A percentile compares a stretch with the other conserved stretches of the same genome.
phyloP scores from a whole-genome alignment of 345 rosid species.

The Gossypium bickii region DNA sequence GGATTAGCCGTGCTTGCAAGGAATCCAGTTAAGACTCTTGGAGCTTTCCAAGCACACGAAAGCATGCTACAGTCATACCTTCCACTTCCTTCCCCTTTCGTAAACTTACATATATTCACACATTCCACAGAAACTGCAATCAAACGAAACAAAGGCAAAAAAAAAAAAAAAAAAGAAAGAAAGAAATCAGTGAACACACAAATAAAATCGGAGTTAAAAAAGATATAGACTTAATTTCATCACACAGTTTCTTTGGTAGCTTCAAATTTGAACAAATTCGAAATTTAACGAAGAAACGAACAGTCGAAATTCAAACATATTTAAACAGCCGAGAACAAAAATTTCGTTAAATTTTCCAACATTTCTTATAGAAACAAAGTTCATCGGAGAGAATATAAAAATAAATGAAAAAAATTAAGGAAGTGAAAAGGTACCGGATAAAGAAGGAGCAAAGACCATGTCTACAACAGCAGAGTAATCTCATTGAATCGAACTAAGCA shows the following conservation, averaged over 20 bases:
- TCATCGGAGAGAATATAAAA: not conserved
- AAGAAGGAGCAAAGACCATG: slow-evolving; percentile 80
- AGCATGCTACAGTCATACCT: slow-evolving; percentile 71
- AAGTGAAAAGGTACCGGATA: slow-evolving; percentile 50
- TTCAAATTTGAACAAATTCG: not conserved
- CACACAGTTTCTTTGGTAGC: not conserved
- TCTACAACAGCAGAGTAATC: slow-evolving; percentile 44
- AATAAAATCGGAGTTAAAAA: not conserved
- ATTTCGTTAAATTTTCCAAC: slow-evolving; percentile 10
- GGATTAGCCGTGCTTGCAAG: slow-evolving; percentile 79
- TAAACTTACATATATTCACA: slow-evolving; percentile 67
- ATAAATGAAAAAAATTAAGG: not conserved
- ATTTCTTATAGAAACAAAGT: slow-evolving; percentile 7
- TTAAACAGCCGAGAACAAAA: not conserved
- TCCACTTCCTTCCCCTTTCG: slow-evolving; percentile 66
- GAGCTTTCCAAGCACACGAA: slow-evolving; percentile 92
- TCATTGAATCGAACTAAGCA: slow-evolving; percentile 47
- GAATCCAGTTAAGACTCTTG: slow-evolving; percentile 82
- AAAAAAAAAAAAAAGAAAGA: no score
- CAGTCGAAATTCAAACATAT: not conserved
- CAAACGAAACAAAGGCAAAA: not conserved
- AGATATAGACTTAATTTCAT: not conserved
- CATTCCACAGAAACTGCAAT: slow-evolving; percentile 81
- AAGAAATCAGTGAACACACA: not conserved
- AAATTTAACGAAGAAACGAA: not conserved